These are phyloP conservation scores for Colletotrichum sp. DNA, from an alignment of 2,329 filamentous ascomycete genomes.

Conservation along the genomic window DNA sequence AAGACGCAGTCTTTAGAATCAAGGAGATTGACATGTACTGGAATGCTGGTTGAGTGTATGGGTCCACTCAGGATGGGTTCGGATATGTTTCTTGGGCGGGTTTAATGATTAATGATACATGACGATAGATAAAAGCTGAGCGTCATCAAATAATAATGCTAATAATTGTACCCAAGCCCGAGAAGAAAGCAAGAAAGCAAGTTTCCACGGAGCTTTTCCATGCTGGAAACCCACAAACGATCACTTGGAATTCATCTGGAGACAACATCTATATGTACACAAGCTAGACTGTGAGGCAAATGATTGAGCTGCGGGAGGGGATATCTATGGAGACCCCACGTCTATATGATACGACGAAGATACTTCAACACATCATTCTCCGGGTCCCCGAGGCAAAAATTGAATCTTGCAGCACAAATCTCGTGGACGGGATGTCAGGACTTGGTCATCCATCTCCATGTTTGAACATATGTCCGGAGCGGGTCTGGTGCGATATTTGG, in stretches of 20 bases:
- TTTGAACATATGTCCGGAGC: neutral
- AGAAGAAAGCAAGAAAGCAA: no score
- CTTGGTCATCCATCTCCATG: neutral
- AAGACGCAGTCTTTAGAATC: conserved; percentile 24
- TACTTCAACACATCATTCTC: no score
- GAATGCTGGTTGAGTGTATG: neutral
- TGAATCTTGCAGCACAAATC: neutral
- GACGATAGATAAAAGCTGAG: neutral
- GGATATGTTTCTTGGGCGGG: neutral
- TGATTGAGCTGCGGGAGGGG: no score
- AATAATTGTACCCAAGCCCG: neutral
- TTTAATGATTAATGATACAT: neutral
- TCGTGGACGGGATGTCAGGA: neutral
- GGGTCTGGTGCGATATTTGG: neutral
- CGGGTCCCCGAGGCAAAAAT: neutral
- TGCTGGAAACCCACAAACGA: no score
- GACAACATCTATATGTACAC: no score
- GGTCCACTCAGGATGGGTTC: neutral
- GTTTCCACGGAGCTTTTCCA: neutral
- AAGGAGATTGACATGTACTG: conserved; percentile 27
- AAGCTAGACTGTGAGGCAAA: no score
- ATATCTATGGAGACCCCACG: accelerated
- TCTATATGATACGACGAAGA: accelerated
- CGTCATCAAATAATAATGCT: neutral
- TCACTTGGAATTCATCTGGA: no score